A percentile compares a stretch with the other conserved stretches of the same genome.
These are phyloP conservation scores for Fusarium sp. DNA, from an alignment of 2,329 filamentous ascomycete species.

Conservation along the genomic window DNA sequence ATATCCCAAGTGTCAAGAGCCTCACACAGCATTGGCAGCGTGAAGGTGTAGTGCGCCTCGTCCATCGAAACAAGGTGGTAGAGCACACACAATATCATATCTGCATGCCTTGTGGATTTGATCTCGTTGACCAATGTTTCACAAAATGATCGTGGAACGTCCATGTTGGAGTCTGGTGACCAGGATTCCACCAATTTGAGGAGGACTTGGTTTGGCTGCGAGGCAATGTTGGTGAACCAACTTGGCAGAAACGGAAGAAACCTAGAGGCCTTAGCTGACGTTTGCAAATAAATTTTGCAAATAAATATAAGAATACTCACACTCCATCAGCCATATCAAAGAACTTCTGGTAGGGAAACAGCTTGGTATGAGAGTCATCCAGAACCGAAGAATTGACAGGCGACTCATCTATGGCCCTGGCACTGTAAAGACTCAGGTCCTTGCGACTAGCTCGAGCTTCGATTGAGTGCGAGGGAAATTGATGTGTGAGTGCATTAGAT, in stretches of 20 bases:
- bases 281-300: no score
- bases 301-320: background rate
- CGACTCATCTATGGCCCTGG: background rate
- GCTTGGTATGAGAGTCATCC: background rate
- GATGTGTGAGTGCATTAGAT: fast-evolving
- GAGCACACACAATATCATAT: background rate
- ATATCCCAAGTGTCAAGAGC: conserved; percentile 1
- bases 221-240: background rate
- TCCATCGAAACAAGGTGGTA: background rate
- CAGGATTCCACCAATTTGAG: background rate
- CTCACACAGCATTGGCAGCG: background rate
- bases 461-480: fast-evolving
- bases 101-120: background rate
- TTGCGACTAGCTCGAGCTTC: fast-evolving
- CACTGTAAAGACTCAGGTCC: background rate
- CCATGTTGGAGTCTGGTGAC: fast-evolving
- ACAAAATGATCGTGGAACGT: background rate
- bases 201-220: background rate
- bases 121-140: background rate
- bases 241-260: background rate
- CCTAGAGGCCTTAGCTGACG: background rate
- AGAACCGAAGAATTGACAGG: background rate
- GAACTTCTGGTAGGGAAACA: background rate
- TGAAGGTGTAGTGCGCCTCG: background rate
- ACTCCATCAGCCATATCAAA: background rate